Percentiles rank a stretch among this genome's conserved stretches.
These are phyloP conservation scores for Termitomyces eurrhizus DNA, from an alignment of 768 basidiomycete species.

Conservation along the genomic window DNA sequence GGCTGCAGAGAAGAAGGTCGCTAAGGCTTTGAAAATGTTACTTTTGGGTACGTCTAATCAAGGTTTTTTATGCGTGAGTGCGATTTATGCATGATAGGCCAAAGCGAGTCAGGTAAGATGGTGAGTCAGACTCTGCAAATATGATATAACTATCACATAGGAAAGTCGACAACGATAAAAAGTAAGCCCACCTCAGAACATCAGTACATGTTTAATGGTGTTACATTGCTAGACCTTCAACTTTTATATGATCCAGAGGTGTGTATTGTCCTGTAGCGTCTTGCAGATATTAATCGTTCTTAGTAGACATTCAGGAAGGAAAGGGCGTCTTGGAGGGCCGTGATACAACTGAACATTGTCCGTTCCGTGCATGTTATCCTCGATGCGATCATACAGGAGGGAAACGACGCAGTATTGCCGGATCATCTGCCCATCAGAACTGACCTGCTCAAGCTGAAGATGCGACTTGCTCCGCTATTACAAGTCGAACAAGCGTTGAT, in stretches of 20 bases:
- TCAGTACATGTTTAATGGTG: neutral
- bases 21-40: constrained; percentile 54
- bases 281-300: neutral
- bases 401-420: constrained; percentile 14
- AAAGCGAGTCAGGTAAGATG: constrained; percentile 73
- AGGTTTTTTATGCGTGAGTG: neutral
- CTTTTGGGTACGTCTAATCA: constrained; percentile 45
- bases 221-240: constrained; percentile 49
- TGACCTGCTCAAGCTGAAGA: constrained; percentile 49
- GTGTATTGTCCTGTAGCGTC: constrained; percentile 6
- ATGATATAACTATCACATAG: constrained; percentile 28
- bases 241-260: constrained; percentile 61
- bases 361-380: constrained; percentile 63
- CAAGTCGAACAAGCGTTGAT: constrained; percentile 60
- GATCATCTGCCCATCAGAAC: constrained; percentile 33
- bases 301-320: constrained; percentile 54
- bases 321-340: constrained; percentile 59
- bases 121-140: neutral
- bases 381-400: constrained; percentile 42
- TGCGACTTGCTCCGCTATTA: constrained; percentile 57
- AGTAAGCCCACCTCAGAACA: constrained; percentile 41
- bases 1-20: constrained; percentile 40
- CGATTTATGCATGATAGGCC: constrained; percentile 38
- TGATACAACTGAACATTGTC: constrained; percentile 70
- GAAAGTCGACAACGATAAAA: constrained; percentile 79